Percentiles rank a stretch among this genome's conserved stretches.
Evolutionary conservation across 148 eudicot species (phyloP).

Genomic region (Fallopia convolvulus): DNA sequence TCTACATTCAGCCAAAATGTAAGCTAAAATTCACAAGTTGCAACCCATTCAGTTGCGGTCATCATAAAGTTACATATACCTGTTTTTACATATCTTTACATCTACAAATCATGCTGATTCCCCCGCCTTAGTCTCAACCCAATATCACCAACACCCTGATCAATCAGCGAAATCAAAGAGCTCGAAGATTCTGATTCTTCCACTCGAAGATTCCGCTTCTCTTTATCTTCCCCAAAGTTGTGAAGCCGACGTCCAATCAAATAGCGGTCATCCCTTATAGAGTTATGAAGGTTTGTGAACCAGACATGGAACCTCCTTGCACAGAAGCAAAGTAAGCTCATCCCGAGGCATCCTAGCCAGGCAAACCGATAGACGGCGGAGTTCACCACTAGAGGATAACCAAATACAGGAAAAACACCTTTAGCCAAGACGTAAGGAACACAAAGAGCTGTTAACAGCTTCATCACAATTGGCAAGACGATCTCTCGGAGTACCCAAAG

Average conservation of each 20-base stretch:
- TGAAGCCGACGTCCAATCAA: constrained; percentile 90
- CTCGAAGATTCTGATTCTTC: constrained; percentile 10
- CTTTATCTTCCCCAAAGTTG: constrained; percentile 59
- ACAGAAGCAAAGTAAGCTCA: constrained; percentile 65
- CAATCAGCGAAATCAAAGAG: constrained; percentile 19
- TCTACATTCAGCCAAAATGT: not conserved
- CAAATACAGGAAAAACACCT: constrained; percentile 79
- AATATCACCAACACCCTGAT: constrained; percentile 33
- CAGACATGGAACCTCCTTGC: constrained; percentile 88
- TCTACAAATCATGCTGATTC: constrained; percentile 15
- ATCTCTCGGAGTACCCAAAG: constrained; percentile 92
- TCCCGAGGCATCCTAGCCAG: constrained; percentile 83
- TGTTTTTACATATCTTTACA: not conserved
- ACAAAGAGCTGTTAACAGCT: constrained; percentile 83
- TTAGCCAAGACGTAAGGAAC: constrained; percentile 88
- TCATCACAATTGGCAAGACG: constrained; percentile 74
- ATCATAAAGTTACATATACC: not conserved
- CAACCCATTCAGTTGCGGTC: not conserved
- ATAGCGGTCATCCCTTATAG: constrained; percentile 90
- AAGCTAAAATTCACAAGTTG: not conserved
- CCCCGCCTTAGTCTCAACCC: constrained; percentile 63
- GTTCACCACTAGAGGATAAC: constrained; percentile 79
- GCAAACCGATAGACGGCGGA: constrained; percentile 94
- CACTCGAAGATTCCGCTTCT: constrained; percentile 19
- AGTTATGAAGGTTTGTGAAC: constrained; percentile 97